Evolutionary conservation across 2,329 filamentous ascomycete genomes (phyloP).

Genomic region (Trichoderma semiorbis): DNA sequence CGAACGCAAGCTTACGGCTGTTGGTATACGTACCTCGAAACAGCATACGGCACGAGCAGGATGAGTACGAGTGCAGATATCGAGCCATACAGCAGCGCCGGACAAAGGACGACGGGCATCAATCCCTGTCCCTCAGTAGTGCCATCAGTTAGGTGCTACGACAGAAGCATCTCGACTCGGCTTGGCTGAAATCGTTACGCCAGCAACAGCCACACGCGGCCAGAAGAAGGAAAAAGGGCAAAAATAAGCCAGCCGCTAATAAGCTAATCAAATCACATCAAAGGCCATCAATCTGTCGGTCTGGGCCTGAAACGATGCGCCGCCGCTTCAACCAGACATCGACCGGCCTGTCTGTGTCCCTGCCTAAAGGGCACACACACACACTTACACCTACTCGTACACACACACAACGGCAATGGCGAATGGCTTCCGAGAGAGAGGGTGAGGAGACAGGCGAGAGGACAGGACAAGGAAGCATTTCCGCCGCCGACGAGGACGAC

Average conservation of each 20-base stretch:
- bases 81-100: not conserved
- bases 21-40: not conserved
- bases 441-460: not conserved
- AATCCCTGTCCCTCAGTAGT: not conserved
- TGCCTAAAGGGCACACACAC: slow-evolving; percentile 8
- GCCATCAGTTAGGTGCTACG: slow-evolving; percentile 2
- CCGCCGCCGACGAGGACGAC: not conserved
- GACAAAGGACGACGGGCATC: not conserved
- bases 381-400: not conserved
- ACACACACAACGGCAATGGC: not conserved
- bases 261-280: not conserved
- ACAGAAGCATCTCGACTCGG: slow-evolving; percentile 1
- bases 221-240: not conserved
- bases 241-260: not conserved
- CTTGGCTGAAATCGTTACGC: slow-evolving; percentile 3
- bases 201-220: slow-evolving; percentile 10
- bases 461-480: not conserved
- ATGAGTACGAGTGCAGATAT: not conserved
- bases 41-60: not conserved
- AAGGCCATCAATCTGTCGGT: slow-evolving; percentile 1
- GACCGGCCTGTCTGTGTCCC: not conserved
- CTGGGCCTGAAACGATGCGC: not conserved
- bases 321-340: not conserved
- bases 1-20: not conserved
- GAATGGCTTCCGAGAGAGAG: not conserved